Base-by-base conservation (phyloP, 257 asterid genomes). In the Solanum chaucha region DNA sequence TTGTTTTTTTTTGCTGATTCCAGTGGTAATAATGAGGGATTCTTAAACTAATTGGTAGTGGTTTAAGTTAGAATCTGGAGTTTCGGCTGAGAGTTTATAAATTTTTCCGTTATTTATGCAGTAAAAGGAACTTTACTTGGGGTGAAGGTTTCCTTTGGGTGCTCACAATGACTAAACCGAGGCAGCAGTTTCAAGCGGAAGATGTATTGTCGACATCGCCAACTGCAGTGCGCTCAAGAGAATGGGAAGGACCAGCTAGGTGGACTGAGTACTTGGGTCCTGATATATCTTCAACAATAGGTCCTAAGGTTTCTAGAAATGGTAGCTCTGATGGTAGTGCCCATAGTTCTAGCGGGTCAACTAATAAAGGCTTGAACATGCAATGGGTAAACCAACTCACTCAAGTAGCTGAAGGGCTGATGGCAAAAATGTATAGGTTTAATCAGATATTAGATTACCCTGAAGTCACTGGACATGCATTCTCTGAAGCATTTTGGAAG, bases 351-450 rank as follows among this genome's bases (percentile, higher is more conserved):
- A 88, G 90, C 72, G 90, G 94, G 64, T 88, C 95, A 67, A 90
- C 92, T 34, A 94, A 90, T 38, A 97, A 96, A 95, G 98, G 98
- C 70, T 90, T 97, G 94, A 97, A 95, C 94, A 93, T 97, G 97
- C 99, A 94, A 89, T 97, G 98, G 99, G 96, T 95, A 82, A 92
- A 95, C 90, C 99, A 96, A 96, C 99, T 97, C 90, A 94, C 94
- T 6, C 97, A 91, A 88, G 99, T 97, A 86, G 99, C 99, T 59
- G 96, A 95, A 92, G 99, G 99, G 88, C 91, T 97, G 87, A 91
- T 97, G 98, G 96, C 98, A n/a, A 97, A 97, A 90, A 95, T 97
- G 94, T 96, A 97, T 87, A 93, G 98, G 87, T 90, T 95, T 87
- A 97, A 93, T 92, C 99, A 97, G 92, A 95, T 97, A 92, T 89